Percentiles rank a stretch among this genome's conserved stretches.
phyloP scores from a whole-genome alignment of 306 rosid species.

The Luffa acutangula region DNA sequence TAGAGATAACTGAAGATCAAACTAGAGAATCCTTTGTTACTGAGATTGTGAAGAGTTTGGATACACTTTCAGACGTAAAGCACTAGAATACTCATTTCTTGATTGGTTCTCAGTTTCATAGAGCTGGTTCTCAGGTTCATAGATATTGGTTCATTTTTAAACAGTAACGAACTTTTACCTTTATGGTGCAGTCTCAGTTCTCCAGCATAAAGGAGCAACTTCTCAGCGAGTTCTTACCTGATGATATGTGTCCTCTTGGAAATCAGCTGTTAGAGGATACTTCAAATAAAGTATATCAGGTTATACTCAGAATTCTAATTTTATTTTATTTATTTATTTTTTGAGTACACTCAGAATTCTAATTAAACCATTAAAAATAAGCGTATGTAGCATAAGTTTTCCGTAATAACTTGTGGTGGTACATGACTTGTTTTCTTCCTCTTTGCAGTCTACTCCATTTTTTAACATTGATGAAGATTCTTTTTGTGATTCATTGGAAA shows the following conservation, averaged over 20 bases:
- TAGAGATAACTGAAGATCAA: constrained; percentile 27
- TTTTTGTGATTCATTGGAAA: constrained; percentile 39
- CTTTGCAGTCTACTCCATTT: constrained; percentile 36
- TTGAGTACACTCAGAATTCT: constrained; percentile 7
- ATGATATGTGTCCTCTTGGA: constrained; percentile 51
- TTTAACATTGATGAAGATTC: constrained; percentile 48
- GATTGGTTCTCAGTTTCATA: background rate
- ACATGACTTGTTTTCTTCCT: background rate
- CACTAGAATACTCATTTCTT: background rate
- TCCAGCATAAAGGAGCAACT: constrained; percentile 48
- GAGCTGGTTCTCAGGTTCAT: background rate
- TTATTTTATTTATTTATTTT: no score
- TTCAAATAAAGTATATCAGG: constrained; percentile 27
- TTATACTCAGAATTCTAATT: constrained; percentile 12
- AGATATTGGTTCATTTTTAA: background rate
- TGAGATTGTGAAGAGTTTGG: constrained; percentile 56
- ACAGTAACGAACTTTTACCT: background rate
- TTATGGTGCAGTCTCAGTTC: constrained; percentile 42
- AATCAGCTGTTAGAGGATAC: constrained; percentile 36
- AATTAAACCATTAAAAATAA: constrained; percentile 12
- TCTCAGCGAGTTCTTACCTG: constrained; percentile 51
- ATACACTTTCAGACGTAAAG: constrained; percentile 46
- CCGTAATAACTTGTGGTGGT: background rate
- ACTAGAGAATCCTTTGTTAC: constrained; percentile 47
- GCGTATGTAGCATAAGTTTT: background rate